phyloP scores from a whole-genome alignment of 176 grass and related monocot genomes.

The Eragrostis curvula region DNA sequence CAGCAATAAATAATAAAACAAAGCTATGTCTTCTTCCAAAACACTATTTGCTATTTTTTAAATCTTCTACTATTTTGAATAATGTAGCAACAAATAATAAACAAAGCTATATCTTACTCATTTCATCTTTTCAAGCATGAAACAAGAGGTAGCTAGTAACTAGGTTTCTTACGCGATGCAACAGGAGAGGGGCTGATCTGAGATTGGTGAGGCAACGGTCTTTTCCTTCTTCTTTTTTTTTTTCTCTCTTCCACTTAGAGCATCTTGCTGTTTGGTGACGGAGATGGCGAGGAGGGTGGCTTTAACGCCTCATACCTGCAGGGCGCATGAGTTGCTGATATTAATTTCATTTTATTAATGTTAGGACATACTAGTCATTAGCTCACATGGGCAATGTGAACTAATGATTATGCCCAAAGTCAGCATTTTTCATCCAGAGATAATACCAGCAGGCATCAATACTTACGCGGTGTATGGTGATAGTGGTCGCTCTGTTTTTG shows the following conservation, averaged over 20 bases:
- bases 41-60: no score
- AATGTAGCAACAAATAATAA: no score
- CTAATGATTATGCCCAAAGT: no score
- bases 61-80: no score
- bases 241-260: not conserved
- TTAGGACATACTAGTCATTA: not conserved
- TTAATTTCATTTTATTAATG: no score
- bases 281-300: constrained; percentile 30
- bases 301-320: constrained; percentile 30
- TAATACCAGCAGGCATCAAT: no score
- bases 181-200: not conserved
- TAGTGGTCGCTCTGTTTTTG: constrained; percentile 10
- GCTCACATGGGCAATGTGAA: no score
- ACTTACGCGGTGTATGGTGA: constrained; percentile 41
- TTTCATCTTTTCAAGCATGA: not conserved
- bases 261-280: not conserved
- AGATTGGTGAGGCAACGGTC: not conserved
- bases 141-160: no score
- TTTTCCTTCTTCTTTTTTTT: not conserved
- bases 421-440: no score
- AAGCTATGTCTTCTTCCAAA: no score
- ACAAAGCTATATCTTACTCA: no score
- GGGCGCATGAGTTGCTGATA: not conserved
- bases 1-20: no score
- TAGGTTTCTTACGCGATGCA: not conserved